Conservation (phyloP, 192 early-diverging fungal species). For the Coemansia sp. region DNA sequence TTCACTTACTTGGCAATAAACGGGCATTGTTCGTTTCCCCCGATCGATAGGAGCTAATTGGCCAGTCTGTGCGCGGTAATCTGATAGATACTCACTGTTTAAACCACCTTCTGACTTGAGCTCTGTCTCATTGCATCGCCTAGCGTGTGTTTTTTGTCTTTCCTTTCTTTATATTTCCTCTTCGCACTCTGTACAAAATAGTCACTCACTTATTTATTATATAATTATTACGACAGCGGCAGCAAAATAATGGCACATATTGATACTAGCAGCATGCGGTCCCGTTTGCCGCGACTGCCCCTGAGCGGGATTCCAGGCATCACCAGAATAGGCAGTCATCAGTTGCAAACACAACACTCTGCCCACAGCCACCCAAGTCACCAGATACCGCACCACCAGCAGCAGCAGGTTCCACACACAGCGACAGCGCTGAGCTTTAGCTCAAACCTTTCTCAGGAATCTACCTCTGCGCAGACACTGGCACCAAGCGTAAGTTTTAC, state of each 20-base stretch:
- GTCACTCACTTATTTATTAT: too few species aligned
- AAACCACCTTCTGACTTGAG: too few species aligned
- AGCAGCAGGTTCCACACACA: slow-evolving; percentile 6
- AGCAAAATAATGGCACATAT: slow-evolving; percentile 26
- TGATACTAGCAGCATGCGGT: slow-evolving; percentile 25
- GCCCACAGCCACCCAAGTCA: slow-evolving; percentile 1
- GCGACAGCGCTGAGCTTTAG: slow-evolving; percentile 14
- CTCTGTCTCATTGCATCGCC: too few species aligned
- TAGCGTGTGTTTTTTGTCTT: too few species aligned
- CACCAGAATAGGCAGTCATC: slow-evolving; percentile 17
- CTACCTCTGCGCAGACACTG: neutral
- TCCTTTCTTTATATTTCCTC: too few species aligned
- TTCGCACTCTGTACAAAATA: too few species aligned
- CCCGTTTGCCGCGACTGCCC: slow-evolving; percentile 26
- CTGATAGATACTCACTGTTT: too few species aligned
- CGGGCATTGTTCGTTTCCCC: neutral
- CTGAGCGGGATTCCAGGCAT: slow-evolving; percentile 14
- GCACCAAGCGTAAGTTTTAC: slow-evolving; percentile 26
- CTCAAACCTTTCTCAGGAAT: slow-evolving; percentile 22
- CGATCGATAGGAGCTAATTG: slow-evolving; percentile 3
- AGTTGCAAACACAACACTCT: neutral
- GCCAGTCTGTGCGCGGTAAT: neutral
- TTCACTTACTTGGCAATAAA: neutral
- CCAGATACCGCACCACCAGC: slow-evolving; percentile 3
- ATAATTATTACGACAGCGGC: neutral